Evolutionary conservation across 176 grass and related monocot genomes (phyloP), one percentile per base, ranked within the genome.

Genomic region (Zea mays): DNA sequence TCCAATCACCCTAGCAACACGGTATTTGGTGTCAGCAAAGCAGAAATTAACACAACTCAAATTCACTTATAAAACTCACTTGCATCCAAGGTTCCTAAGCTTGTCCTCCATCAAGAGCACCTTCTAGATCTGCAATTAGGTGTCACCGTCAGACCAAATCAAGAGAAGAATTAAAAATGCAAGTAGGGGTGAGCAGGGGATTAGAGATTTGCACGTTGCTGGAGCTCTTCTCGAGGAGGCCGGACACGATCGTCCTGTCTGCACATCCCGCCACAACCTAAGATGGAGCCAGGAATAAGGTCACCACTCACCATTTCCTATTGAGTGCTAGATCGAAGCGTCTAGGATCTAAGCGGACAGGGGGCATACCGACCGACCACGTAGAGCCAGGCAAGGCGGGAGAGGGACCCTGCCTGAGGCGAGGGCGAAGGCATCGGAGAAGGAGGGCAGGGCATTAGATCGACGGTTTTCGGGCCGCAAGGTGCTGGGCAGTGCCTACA

Each of bases 301-400:
- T 81, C 67, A 78, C 67, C 8, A 11, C 4, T 11, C 6, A n/a
- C n/a, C n/a, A n/a, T n/a, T n/a, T n/a, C 5, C 3, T 3, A 10
- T 9, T 0, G 10, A 16, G 17, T 0, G 62, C 20, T 10, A 15
- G 75, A 16, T 21, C 47, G 17, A 9, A 21, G 65, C 9, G 6
- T n/a, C 7, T 5, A n/a, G 46, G 80, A 82, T 88, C 73, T 79
- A 52, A 70, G 73, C 60, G 35, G 9, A 57, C 4, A 8, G 12
- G 10, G 51, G 10, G 40, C 79, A 57, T 69, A 95, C 90, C 92
- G 77, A 40, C 96, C 96, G 41, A 92, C 96, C 70, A 99, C 68
- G 76, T 99, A 99, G 75, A 99, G 90, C 92, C 96, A 99, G 37
- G 96, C 96, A 48, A 99, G 88, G 81, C 96, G 95, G 62, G 43